Conservation (phyloP, 2,329 filamentous ascomycete genomes). For the Didymella glomerata region DNA sequence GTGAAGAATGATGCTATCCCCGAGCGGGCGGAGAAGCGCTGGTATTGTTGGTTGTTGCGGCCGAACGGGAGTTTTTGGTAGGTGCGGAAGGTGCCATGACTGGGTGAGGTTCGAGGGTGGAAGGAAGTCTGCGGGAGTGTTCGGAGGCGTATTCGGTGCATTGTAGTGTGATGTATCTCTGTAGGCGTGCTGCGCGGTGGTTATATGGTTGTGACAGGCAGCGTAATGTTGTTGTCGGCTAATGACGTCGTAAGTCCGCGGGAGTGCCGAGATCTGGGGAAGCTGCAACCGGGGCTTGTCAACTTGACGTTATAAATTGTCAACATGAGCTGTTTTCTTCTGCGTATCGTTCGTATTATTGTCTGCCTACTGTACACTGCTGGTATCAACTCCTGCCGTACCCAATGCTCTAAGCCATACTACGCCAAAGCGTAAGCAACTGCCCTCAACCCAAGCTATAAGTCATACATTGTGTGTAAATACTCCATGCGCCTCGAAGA, state of each 20-base stretch:
- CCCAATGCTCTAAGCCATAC: not conserved
- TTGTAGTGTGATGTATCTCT: conserved; percentile 7
- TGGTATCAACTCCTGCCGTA: not conserved
- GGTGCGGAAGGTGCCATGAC: conserved; percentile 26
- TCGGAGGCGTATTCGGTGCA: conserved; percentile 31
- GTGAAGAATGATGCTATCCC: conserved; percentile 37
- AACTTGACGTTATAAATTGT: not conserved
- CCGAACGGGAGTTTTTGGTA: conserved; percentile 39
- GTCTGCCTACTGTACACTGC: not conserved
- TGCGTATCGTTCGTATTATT: not conserved
- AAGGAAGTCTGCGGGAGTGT: conserved; percentile 16
- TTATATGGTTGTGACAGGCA: not conserved
- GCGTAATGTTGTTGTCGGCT: not conserved
- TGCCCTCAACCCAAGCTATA: not conserved
- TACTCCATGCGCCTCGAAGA: conserved; percentile 13
- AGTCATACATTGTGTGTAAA: conserved; percentile 4
- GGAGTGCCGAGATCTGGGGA: conserved; percentile 19
- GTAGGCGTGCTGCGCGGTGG: not conserved
- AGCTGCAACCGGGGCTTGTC: not conserved
- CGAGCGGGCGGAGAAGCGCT: conserved; percentile 37
- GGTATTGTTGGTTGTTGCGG: conserved; percentile 37
- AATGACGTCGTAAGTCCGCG: conserved; percentile 19
- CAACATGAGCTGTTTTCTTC: not conserved
- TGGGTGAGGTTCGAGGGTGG: not conserved
- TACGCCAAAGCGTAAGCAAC: conserved; percentile 5